Evolutionary conservation across 768 basidiomycete species (phyloP), one percentile per base, ranked within the genome.

Genomic region (Lyophyllum atratum): DNA sequence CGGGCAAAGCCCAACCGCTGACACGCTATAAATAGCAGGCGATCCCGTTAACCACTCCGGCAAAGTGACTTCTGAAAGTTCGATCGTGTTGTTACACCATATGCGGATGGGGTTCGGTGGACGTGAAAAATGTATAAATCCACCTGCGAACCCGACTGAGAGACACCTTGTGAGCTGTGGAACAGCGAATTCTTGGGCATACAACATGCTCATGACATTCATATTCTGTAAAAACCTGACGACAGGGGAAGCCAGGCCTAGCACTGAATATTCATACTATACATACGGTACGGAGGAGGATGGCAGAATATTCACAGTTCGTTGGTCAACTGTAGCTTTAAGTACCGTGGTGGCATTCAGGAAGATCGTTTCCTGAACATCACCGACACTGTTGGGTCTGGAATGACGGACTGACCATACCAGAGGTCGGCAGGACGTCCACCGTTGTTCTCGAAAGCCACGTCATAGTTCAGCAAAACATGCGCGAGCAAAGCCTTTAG

Each of bases 11-110:
- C 72, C 77, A 79, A 78, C 76, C 76, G 77, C 78, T 69, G n/a
- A n/a, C 31, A 19, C 39, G 39, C 39, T 40, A 19, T 40, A 4
- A 19, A 60, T 87, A 86, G 85, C 85, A 86, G 86, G 85, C 84
- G 82, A 85, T 85, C 84, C 84, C 85, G 85, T 90, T 92, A 90
- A 92, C 90, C 90, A 91, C 90, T 92, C 90, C 89, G 89, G 89
- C 89, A 92, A 91, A 90, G 90, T 89, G 87, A 89, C 87, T 11
- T 40, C 26, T 4, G n/a, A 7, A n/a, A 9, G 39, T 49, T 22
- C 15, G 25, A 59, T 69, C 71, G 71, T 63, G 55, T 55, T 75
- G 76, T 77, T 75, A 79, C 77, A 76, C 29, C 29, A 6, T 31
- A 31, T 31, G n/a, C n/a, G n/a, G n/a, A n/a, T n/a, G n/a, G n/a